A percentile compares a stretch with the other conserved stretches of the same genome.
phyloP scores from a whole-genome alignment of 2,329 filamentous ascomycete species.

The Colletotrichum gloeosporioides region DNA sequence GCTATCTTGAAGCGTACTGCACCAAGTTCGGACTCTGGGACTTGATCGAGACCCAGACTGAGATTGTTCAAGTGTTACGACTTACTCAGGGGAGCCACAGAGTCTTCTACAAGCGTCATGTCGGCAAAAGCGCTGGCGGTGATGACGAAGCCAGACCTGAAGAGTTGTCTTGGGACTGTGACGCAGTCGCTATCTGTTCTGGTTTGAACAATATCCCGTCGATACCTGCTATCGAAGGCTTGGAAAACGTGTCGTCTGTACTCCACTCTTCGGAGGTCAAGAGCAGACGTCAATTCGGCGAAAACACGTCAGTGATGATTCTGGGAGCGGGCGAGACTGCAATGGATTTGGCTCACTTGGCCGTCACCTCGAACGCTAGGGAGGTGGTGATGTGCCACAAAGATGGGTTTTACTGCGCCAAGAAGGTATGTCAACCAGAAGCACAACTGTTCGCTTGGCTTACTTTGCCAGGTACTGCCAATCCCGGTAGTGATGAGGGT shows the following conservation, averaged over 20 bases:
- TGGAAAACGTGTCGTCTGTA: slow-evolving; percentile 38
- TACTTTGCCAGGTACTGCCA: background rate
- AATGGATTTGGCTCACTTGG: slow-evolving; percentile 50
- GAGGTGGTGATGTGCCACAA: slow-evolving; percentile 50
- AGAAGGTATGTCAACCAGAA: slow-evolving; percentile 38
- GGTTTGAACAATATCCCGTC: slow-evolving; percentile 48
- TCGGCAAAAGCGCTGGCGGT: background rate
- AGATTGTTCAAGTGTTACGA: slow-evolving; percentile 33
- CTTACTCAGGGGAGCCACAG: background rate
- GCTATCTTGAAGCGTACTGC: slow-evolving; percentile 48
- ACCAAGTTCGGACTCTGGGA: slow-evolving; percentile 40
- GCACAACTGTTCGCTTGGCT: background rate
- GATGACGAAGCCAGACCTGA: background rate
- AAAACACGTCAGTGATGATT: slow-evolving; percentile 43
- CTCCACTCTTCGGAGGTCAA: slow-evolving; percentile 51
- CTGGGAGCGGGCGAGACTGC: slow-evolving; percentile 51
- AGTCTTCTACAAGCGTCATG: background rate
- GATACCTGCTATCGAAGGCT: slow-evolving; percentile 42
- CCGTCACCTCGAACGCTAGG: slow-evolving; percentile 45
- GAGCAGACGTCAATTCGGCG: slow-evolving; percentile 44
- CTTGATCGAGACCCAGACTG: slow-evolving; percentile 38
- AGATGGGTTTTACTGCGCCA: slow-evolving; percentile 50
- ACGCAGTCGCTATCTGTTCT: slow-evolving; percentile 51
- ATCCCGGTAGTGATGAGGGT: background rate
- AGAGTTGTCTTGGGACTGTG: slow-evolving; percentile 37